Conservation (phyloP, 2,329 filamentous ascomycete species). For the Xylariaceae sp. region DNA sequence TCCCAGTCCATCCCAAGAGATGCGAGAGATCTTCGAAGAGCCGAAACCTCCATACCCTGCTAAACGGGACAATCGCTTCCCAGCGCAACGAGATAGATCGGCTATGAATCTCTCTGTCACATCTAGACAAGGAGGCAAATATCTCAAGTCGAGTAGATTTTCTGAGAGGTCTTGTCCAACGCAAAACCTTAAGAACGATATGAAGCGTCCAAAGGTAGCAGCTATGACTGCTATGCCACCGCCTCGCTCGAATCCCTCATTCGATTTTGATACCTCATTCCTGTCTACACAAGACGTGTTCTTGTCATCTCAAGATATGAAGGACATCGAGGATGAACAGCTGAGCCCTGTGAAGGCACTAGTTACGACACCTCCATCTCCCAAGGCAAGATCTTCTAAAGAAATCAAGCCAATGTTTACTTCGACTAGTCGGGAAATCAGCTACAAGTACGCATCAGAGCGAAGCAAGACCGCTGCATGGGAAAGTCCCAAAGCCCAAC, state of each 20-base stretch:
- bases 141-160: neutral
- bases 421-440: conserved; percentile 27
- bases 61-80: neutral
- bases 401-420: conserved; percentile 31
- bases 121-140: neutral
- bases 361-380: neutral
- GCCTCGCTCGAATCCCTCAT: conserved; percentile 2
- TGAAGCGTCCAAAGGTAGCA: neutral
- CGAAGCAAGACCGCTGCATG: conserved; percentile 29
- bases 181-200: neutral
- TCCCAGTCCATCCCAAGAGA: conserved; percentile 53
- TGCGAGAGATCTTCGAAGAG: conserved; percentile 47
- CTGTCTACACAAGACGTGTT: conserved; percentile 44
- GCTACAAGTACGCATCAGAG: conserved; percentile 28
- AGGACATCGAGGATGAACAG: conserved; percentile 34
- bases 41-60: conserved; percentile 1
- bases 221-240: neutral
- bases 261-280: conserved; percentile 28
- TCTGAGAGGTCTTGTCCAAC: neutral
- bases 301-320: conserved; percentile 45
- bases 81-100: neutral
- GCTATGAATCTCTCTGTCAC: neutral
- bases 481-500: conserved; percentile 22
- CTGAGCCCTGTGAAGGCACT: conserved; percentile 12
- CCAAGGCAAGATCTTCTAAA: neutral